Percentiles rank a stretch among this genome's conserved stretches.
phyloP scores from a whole-genome alignment of 495 filamentous ascomycete genomes.

The Trypethelium eluteriae region DNA sequence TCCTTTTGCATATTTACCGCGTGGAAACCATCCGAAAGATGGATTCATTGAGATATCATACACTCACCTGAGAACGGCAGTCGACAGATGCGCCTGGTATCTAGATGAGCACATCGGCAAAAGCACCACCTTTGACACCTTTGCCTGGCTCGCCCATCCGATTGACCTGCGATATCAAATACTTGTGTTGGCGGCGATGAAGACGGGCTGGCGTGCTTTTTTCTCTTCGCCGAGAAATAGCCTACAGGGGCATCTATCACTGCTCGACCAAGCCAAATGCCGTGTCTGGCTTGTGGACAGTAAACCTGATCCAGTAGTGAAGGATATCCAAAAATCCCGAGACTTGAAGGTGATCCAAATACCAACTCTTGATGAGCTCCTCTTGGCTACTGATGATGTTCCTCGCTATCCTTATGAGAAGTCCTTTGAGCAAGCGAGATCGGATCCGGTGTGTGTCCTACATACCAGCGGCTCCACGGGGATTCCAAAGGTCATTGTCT shows the following conservation, averaged over 20 bases:
- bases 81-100: not conserved
- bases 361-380: not conserved
- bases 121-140: not conserved
- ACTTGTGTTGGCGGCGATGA: not conserved
- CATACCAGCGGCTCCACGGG: slow-evolving; percentile 33
- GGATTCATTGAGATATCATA: not conserved
- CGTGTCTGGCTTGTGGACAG: not conserved
- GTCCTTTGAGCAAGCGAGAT: slow-evolving; percentile 26
- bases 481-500: slow-evolving; percentile 25
- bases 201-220: not conserved
- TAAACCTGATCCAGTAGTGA: not conserved
- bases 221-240: slow-evolving; percentile 8
- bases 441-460: slow-evolving; percentile 30
- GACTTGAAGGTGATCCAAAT: not conserved
- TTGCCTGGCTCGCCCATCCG: not conserved
- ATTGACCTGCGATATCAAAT: slow-evolving; percentile 2
- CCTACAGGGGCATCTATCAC: not conserved
- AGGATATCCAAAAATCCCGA: not conserved
- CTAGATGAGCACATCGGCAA: not conserved
- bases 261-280: slow-evolving; percentile 9
- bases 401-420: slow-evolving; percentile 24
- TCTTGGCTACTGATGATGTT: not conserved
- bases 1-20: not conserved
- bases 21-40: not conserved
- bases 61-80: not conserved